phyloP scores from a whole-genome alignment of 2,329 filamentous ascomycete genomes.

The Shiraia sp. region DNA sequence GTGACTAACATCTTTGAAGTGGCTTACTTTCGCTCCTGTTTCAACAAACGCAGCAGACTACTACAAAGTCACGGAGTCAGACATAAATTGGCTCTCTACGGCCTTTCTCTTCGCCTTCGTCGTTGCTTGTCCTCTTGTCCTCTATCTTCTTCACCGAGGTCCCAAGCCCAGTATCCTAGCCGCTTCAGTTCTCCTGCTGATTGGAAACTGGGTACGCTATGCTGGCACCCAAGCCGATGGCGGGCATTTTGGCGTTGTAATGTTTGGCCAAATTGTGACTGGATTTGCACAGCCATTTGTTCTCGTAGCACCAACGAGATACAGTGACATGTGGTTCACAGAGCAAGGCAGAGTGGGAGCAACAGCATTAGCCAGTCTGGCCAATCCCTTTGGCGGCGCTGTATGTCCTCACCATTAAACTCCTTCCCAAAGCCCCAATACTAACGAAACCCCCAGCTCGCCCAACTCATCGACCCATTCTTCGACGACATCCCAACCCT shows the following conservation, averaged over 20 bases:
- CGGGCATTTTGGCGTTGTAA: conserved; percentile 73
- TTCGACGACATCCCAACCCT: conserved; percentile 77
- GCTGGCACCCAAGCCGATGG: conserved; percentile 64
- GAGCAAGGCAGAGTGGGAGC: conserved; percentile 80
- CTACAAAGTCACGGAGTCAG: conserved; percentile 73
- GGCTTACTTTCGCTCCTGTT: conserved; percentile 89
- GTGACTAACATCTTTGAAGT: conserved; percentile 60
- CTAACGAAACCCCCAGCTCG: conserved; percentile 47
- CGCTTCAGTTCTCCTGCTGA: conserved; percentile 71
- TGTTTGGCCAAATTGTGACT: conserved; percentile 90
- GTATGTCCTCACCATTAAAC: conserved; percentile 47
- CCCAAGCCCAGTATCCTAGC: conserved; percentile 77
- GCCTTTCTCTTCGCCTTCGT: conserved; percentile 86
- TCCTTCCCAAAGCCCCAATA: not conserved
- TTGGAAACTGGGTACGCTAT: conserved; percentile 92
- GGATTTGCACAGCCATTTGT: conserved; percentile 92
- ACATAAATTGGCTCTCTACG: conserved; percentile 92
- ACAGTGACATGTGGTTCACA: conserved; percentile 95
- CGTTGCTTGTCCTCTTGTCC: conserved; percentile 66
- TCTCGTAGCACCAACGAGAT: conserved; percentile 83
- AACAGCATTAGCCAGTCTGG: conserved; percentile 80
- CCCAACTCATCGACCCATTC: conserved; percentile 82
- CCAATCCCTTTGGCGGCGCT: conserved; percentile 88
- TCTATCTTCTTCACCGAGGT: conserved; percentile 78
- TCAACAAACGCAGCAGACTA: conserved; percentile 73